These are phyloP conservation scores for Trichoderma endophyticum DNA, from an alignment of 2,329 filamentous ascomycete genomes.

Conservation along the genomic window DNA sequence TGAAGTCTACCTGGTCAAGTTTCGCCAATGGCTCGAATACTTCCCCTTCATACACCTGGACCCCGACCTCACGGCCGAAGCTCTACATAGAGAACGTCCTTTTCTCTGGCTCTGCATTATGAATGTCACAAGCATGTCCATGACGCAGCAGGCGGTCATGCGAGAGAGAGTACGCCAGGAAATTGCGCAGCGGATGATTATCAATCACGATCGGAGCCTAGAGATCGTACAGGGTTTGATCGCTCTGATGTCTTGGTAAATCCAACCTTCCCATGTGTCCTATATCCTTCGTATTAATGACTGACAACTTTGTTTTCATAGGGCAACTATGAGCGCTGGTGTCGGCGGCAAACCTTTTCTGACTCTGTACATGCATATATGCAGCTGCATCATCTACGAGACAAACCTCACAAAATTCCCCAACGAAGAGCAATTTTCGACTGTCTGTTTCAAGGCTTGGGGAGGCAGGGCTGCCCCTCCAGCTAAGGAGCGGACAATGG, in stretches of 20 bases:
- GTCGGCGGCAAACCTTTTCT: slow-evolving; percentile 42
- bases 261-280: not conserved
- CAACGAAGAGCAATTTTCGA: slow-evolving; percentile 35
- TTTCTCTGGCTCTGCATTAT: slow-evolving; percentile 52
- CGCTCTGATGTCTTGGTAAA: slow-evolving; percentile 44
- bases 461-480: slow-evolving; percentile 26
- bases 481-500: slow-evolving; percentile 40
- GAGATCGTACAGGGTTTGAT: slow-evolving; percentile 53
- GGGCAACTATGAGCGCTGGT: slow-evolving; percentile 39
- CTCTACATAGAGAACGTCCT: slow-evolving; percentile 41
- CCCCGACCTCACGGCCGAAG: slow-evolving; percentile 34
- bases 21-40: slow-evolving; percentile 40
- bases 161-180: slow-evolving; percentile 42
- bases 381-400: slow-evolving; percentile 44
- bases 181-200: slow-evolving; percentile 44
- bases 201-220: slow-evolving; percentile 47
- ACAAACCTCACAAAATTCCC: slow-evolving; percentile 42
- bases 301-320: slow-evolving; percentile 20
- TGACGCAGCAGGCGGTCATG: slow-evolving; percentile 38
- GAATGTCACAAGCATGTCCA: slow-evolving; percentile 43
- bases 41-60: slow-evolving; percentile 46
- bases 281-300: not conserved
- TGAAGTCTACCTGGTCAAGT: slow-evolving; percentile 40
- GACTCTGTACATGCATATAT: slow-evolving; percentile 42
- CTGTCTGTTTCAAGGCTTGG: slow-evolving; percentile 37